phyloP scores from a whole-genome alignment of 176 grass and related monocot genomes.

The Juncus effusus region DNA sequence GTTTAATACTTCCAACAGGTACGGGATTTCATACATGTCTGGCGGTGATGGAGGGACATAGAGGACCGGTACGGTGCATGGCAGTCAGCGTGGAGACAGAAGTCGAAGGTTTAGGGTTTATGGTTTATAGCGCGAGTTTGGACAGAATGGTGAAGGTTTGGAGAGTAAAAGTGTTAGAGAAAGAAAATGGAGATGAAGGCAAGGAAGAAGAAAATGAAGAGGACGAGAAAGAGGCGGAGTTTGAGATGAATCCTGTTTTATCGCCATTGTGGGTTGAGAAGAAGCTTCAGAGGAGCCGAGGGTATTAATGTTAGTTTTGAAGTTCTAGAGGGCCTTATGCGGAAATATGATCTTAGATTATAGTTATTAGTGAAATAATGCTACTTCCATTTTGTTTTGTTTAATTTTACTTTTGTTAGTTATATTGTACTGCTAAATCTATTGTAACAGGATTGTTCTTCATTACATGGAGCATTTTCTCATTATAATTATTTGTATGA shows the following conservation, averaged over 20 bases:
- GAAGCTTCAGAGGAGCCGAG: constrained; percentile 15
- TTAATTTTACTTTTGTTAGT: too few species aligned
- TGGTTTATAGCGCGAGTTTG: constrained; percentile 75
- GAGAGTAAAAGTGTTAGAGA: constrained; percentile 71
- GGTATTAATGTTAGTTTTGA: background rate
- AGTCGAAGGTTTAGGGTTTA: constrained; percentile 58
- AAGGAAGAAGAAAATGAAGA: constrained; percentile 15
- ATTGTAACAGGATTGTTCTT: too few species aligned
- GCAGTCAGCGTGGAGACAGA: constrained; percentile 54
- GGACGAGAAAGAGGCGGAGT: constrained; percentile 15
- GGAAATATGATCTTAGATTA: too few species aligned
- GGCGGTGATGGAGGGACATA: constrained; percentile 77
- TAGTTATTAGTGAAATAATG: too few species aligned
- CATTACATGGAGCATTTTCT: too few species aligned
- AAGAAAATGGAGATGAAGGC: constrained; percentile 18
- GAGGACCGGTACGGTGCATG: constrained; percentile 70
- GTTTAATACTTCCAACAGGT: background rate
- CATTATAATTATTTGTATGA: too few species aligned
- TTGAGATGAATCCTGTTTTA: constrained; percentile 23
- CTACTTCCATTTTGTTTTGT: too few species aligned
- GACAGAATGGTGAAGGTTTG: constrained; percentile 90
- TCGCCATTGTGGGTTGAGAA: constrained; percentile 17
- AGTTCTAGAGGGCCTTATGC: too few species aligned
- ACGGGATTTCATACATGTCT: constrained; percentile 61
- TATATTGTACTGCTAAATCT: too few species aligned